Evolutionary conservation across 805 yeast species (phyloP), one percentile per base, ranked within the genome.

Genomic region (Kazachstania bromeliacearum): DNA sequence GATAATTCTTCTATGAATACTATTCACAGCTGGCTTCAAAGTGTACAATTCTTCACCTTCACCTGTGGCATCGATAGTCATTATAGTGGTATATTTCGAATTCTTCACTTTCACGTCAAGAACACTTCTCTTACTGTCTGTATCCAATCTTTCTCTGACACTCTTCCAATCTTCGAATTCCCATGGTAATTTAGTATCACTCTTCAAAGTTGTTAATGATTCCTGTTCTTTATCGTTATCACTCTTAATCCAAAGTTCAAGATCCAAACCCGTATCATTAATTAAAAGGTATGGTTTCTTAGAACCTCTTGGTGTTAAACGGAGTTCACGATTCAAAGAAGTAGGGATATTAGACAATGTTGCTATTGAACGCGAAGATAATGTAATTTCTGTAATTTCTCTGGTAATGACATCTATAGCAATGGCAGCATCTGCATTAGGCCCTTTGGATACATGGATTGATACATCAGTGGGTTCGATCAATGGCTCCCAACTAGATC

Each of bases 401-500:
- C 85, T 66, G 0, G 96, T 79, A n/a, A 74, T 72, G 5, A 92
- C 62, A 49, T 85, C 88, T 31, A 89, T 65, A 24, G 69, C 53
- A 3, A 80, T 48, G 14, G 73, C 64, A 5, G 70, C 64, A 5
- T 68, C 67, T 0, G 75, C 70, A 10, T 64, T 66, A 8, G 36
- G 13, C 0, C 60, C 60, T 36, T 71, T 73, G 1, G 83, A 66
- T 2, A 81, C 74, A 53, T 82, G 85, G 9, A 84, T 59, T 0
- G 85, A 77, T 34, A 89, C 65, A 5, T 85, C 79, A 83, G 95
- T 82, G 0, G 89, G 79, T 51, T 92, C 98, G 34, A 92, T 57
- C 31, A 92, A 63, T 0, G 98, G 96, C 50, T 92, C 97, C 97
- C 98, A 88, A 0, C 85, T 73, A 3, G 96, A 87, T 42, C 82